Base-by-base conservation (phyloP, 1,284 basidiomycete species). In the Xerocomus amazonicus region DNA sequence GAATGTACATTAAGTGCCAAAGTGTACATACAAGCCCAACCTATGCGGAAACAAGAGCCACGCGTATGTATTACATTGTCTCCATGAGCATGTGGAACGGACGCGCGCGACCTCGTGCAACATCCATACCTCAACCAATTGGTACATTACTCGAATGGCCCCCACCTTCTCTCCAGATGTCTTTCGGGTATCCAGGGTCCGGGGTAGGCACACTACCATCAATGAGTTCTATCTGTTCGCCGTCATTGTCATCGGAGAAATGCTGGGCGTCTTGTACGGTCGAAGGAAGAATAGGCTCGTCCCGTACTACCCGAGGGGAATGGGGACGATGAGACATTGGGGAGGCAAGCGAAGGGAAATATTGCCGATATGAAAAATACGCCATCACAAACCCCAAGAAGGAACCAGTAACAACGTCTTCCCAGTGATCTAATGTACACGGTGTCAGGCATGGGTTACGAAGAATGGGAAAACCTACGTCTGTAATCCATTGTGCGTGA, bases 401-500 rank as follows among this genome's bases (percentile, higher is more conserved):
- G 3, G 84, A 82, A 16, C 95, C 94, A 3, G 90, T 80, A 6
- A 93, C 67, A 37, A 97, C 87, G 60, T 97, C 92, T 37, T 91
- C 83, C 87, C 90, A 93, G 66, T 92, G 89, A 67, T 92, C 88
- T 90, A 56, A 32, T 48, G 34, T 37, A 27, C 23, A 33, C 44
- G 43, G 14, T 13, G 9, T 61, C 26, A 43, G 43, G 41, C 23
- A 33, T 14, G 43, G 12, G 12, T 32, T 14, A 33, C 33, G 38
- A 43, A 32, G 17, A 26, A 27, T 35, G 39, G 53, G 34, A 27
- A 19, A 34, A 72, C 81, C 59, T 63, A 90, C 90, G 91, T 51
- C 91, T 80, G 59, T 90, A 88, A 67, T 94, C 91, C 86, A 91
- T 91, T 0, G 88, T 92, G 28, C 92, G 81, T n/a, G 87, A 90